These are phyloP conservation scores for Thielaviopsis populi DNA, from an alignment of 2,329 filamentous ascomycete species.

Conservation along the genomic window DNA sequence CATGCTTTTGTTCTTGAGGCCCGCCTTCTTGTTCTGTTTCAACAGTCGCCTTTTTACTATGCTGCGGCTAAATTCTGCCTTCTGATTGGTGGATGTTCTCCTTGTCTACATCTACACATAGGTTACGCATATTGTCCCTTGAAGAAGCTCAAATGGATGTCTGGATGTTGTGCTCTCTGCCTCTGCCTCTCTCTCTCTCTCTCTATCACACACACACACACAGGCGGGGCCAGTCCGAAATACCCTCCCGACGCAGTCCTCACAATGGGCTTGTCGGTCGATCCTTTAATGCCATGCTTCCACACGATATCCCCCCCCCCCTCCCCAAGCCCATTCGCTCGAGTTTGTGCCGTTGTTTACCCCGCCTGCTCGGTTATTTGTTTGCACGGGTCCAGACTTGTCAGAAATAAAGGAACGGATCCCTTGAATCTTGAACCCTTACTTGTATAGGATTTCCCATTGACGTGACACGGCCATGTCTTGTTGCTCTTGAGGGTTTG, in stretches of 20 bases:
- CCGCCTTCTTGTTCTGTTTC: not conserved
- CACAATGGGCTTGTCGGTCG: not conserved
- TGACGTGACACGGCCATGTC: not conserved
- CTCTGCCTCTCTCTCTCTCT: too few relatives aligned
- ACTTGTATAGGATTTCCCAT: not conserved
- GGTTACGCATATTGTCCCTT: too few relatives aligned
- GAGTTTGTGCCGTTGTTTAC: not conserved
- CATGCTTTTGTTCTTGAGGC: not conserved
- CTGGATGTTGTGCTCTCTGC: too few relatives aligned
- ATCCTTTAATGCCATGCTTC: not conserved
- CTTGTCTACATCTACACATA: not conserved
- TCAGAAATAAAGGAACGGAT: not conserved
- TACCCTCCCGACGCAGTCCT: not conserved
- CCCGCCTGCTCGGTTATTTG: not conserved
- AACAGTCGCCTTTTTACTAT: not conserved
- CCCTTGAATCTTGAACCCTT: not conserved
- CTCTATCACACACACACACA: too few relatives aligned
- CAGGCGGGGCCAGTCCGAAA: not conserved
- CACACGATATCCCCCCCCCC: not conserved
- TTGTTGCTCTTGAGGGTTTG: too few relatives aligned
- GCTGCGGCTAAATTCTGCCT: not conserved
- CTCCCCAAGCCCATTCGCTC: not conserved
- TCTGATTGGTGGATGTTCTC: not conserved
- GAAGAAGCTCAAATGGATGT: not conserved
- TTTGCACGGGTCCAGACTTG: not conserved